Evolutionary conservation across 305 asterid genomes (phyloP).

Genomic region (Plantago coronopus): DNA sequence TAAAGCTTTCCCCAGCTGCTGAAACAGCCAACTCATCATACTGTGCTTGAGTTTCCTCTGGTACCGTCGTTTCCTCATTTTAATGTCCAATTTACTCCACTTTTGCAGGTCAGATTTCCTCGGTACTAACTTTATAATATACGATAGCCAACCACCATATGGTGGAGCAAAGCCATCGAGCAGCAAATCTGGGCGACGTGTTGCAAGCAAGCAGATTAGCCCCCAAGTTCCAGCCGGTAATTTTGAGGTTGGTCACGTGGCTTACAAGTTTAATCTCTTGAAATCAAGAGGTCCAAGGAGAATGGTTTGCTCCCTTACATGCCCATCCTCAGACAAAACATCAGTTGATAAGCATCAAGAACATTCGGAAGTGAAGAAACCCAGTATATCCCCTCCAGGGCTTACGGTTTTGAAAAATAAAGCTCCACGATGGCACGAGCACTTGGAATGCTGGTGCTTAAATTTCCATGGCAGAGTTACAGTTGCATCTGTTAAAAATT

Average conservation of each 20-base stretch:
- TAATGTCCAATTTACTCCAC: slow-evolving; percentile 7
- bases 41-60: too few species aligned
- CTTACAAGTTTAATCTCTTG: slow-evolving; percentile 80
- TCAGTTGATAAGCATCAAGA: slow-evolving; percentile 24
- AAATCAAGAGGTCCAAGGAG: slow-evolving; percentile 95
- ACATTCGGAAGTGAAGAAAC: slow-evolving; percentile 28
- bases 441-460: slow-evolving; percentile 95
- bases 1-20: too few species aligned
- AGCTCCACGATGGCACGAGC: slow-evolving; percentile 93
- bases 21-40: too few species aligned
- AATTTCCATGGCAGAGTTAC: slow-evolving; percentile 96
- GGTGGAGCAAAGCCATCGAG: slow-evolving; percentile 74
- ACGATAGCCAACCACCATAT: slow-evolving; percentile 82
- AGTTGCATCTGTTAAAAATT: slow-evolving; percentile 89
- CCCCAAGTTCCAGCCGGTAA: slow-evolving; percentile 88
- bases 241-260: slow-evolving; percentile 72
- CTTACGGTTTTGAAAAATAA: slow-evolving; percentile 65
- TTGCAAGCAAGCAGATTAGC: slow-evolving; percentile 80
- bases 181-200: slow-evolving; percentile 69
- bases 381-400: slow-evolving; percentile 24
- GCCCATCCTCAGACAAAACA: slow-evolving; percentile 37
- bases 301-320: slow-evolving; percentile 63
- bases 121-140: slow-evolving; percentile 86
- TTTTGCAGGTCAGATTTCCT: slow-evolving; percentile 81
- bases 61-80: neutral